Base-by-base conservation (phyloP, 495 filamentous ascomycete species). In the Massariosphaeria phaeospora region DNA sequence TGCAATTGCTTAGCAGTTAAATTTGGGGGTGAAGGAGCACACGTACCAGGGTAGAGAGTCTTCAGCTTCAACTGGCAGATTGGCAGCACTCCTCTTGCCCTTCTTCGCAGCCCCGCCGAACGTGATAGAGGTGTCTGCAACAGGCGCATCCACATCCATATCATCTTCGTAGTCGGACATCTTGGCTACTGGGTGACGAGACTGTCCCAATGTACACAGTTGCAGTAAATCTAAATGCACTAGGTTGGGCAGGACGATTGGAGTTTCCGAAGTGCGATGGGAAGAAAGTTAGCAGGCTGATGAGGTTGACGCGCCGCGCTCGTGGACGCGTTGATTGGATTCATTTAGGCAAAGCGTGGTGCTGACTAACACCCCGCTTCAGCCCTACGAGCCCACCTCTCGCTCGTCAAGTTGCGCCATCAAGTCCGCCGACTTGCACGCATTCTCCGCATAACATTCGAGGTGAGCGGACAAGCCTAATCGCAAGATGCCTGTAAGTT, bases 81-180 rank as follows among this genome's bases (percentile, higher is more conserved):
- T 95, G 8, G 91, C 91, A 52, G 85, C 88, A 63, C 84, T 88
- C 65, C 90, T 81, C 70, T 97, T 98, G 57, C 87, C 86, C 66
- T 96, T 96, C 20, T 55, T 59, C 58, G 76, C 73, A 31, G 81
- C 76, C n/a, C 79, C 76, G 40, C 78, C 79, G 64, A 88, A 89
- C 21, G 72, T 38, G 53, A 78, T 75, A 38, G 80, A 66, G 21
- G 76, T 73, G 43, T 82, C 76, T 51, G 75, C 75, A 41, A 75
- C 70, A 26, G 79, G 75, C 46, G 79, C 83, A 70, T 82, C 80
- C 61, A 83, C 80, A 66, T 97, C 93, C 48, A 89, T 71, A 55
- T 87, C 83, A 83, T 89, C 88, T 58, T 89, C 89, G 67, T 78
- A 85, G 70, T 96, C 91, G 0, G 91, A 95, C 91, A 96, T 96